Evolutionary conservation across 371 early-diverging fungal species (phyloP).

Genomic region (Mucor mucedo): DNA sequence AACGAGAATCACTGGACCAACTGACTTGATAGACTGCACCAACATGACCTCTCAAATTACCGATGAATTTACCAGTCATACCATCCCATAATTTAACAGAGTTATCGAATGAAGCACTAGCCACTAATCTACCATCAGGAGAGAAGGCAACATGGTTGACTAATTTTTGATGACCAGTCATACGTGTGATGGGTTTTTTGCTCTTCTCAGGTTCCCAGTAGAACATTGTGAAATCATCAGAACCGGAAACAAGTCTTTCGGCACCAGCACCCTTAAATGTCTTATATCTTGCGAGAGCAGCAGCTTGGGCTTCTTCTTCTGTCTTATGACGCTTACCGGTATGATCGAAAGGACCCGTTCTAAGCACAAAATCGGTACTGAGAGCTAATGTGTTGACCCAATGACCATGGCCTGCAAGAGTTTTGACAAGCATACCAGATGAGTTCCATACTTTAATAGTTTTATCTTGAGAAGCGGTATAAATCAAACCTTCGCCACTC

Average conservation of each 20-base stretch:
- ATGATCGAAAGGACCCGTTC: conserved; percentile 92
- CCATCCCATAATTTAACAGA: conserved; percentile 98
- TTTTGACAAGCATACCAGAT: conserved; percentile 83
- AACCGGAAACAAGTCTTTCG: conserved; percentile 90
- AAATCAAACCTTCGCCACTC: conserved; percentile 95
- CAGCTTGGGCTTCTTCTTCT: conserved; percentile 74
- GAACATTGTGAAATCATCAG: conserved; percentile 97
- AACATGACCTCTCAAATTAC: conserved; percentile 93
- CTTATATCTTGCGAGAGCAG: conserved; percentile 83
- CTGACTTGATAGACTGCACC: conserved; percentile 93
- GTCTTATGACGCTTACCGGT: conserved; percentile 66
- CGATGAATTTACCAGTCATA: conserved; percentile 89
- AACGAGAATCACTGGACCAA: conserved; percentile 91
- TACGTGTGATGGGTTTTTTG: conserved; percentile 86
- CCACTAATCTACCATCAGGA: conserved; percentile 91
- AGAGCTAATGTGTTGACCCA: conserved; percentile 89
- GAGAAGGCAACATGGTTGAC: conserved; percentile 95
- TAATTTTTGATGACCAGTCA: conserved; percentile 94
- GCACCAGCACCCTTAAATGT: conserved; percentile 67
- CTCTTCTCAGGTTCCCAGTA: conserved; percentile 88
- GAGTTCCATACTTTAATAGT: conserved; percentile 94
- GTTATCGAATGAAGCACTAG: conserved; percentile 98
- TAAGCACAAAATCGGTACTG: conserved; percentile 86
- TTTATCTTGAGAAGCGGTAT: conserved; percentile 91
- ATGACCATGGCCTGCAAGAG: conserved; percentile 92